phyloP scores from a whole-genome alignment of 2,329 filamentous ascomycete genomes.

The Colletotrichum tropicicola region DNA sequence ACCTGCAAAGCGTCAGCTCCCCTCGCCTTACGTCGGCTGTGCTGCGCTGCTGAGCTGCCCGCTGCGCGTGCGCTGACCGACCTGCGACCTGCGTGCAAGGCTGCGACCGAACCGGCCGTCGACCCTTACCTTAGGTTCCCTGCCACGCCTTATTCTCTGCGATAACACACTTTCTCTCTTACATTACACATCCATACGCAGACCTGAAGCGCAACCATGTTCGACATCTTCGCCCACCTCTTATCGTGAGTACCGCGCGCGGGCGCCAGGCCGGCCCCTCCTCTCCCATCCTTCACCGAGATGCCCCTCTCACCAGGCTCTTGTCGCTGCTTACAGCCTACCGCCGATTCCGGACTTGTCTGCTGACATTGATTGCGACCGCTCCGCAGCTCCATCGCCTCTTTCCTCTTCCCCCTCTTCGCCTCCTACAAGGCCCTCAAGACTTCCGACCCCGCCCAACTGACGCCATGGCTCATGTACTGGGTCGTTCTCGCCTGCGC shows the following conservation, averaged over 20 bases:
- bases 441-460: constrained; percentile 85
- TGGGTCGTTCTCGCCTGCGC: constrained; percentile 91
- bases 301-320: neutral
- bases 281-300: neutral
- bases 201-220: constrained; percentile 62
- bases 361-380: constrained; percentile 1
- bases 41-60: neutral
- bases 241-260: constrained; percentile 71
- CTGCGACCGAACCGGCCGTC: neutral
- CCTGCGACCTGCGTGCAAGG: constrained; percentile 2
- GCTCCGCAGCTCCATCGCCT: constrained; percentile 76
- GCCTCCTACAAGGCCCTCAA: constrained; percentile 98
- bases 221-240: constrained; percentile 80
- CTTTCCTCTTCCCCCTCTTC: constrained; percentile 94
- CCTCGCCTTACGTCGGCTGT: constrained; percentile 21
- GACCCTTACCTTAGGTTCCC: neutral
- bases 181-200: constrained; percentile 10
- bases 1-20: neutral
- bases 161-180: neutral
- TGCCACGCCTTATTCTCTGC: neutral
- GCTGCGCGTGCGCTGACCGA: constrained; percentile 4
- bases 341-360: constrained; percentile 1
- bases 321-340: neutral
- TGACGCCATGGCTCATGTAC: constrained; percentile 99
- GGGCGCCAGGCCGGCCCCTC: neutral